Percentiles rank a stretch among this genome's conserved stretches.
Evolutionary conservation across 1,284 basidiomycete species (phyloP).

Genomic region (Cutaneotrichosporon curvatum): DNA sequence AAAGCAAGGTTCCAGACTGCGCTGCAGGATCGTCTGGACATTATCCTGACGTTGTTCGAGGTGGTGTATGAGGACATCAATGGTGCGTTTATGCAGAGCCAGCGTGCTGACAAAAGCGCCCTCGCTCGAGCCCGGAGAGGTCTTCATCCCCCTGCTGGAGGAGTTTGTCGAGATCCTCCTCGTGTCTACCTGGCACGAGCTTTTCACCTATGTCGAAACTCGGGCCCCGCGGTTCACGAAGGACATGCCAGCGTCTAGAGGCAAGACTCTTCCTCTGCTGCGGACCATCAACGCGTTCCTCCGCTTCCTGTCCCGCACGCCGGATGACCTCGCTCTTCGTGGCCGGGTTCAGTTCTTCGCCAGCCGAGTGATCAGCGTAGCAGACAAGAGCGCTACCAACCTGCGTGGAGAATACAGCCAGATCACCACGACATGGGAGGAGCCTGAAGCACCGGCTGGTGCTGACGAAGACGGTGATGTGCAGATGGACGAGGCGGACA

Average conservation of each 20-base stretch:
- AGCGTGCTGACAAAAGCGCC: slow-evolving; percentile 5
- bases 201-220: slow-evolving; percentile 39
- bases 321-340: slow-evolving; percentile 37
- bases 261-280: slow-evolving; percentile 39
- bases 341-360: slow-evolving; percentile 41
- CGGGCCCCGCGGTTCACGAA: slow-evolving; percentile 37
- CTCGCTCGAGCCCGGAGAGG: slow-evolving; percentile 33
- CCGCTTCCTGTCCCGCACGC: slow-evolving; percentile 34
- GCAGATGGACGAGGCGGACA: slow-evolving; percentile 17
- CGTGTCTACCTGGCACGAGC: slow-evolving; percentile 30
- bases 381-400: slow-evolving; percentile 43
- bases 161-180: slow-evolving; percentile 40
- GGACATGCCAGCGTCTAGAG: slow-evolving; percentile 40
- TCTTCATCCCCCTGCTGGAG: slow-evolving; percentile 41
- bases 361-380: slow-evolving; percentile 34
- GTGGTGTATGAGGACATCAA: not conserved
- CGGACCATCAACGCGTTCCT: slow-evolving; percentile 40
- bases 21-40: slow-evolving; percentile 34
- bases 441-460: slow-evolving; percentile 3
- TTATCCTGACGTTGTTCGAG: slow-evolving; percentile 38
- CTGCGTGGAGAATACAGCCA: slow-evolving; percentile 39
- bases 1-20: slow-evolving; percentile 24
- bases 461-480: slow-evolving; percentile 18
- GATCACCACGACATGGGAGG: slow-evolving; percentile 37
- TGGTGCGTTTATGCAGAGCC: not conserved